These are phyloP conservation scores for Coprinopsis marcescibilis DNA, from an alignment of 768 basidiomycete genomes.

Conservation along the genomic window DNA sequence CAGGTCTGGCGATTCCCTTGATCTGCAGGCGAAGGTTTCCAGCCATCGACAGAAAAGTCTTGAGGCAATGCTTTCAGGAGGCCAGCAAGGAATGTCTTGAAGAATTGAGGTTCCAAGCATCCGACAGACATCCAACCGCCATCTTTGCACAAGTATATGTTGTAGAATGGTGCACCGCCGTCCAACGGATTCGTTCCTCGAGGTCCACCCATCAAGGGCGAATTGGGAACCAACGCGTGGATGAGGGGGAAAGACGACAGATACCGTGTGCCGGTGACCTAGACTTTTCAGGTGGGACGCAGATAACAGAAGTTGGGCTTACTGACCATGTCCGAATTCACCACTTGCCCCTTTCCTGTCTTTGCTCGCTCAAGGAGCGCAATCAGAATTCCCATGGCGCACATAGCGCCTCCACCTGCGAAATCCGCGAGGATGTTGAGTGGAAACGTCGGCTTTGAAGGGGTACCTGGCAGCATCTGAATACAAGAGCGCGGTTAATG, in stretches of 20 bases:
- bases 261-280: slow-evolving; percentile 81
- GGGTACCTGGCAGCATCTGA: slow-evolving; percentile 63
- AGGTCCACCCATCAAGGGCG: slow-evolving; percentile 32
- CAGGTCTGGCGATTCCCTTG: slow-evolving; percentile 48
- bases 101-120: slow-evolving; percentile 72
- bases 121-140: slow-evolving; percentile 73
- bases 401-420: slow-evolving; percentile 73
- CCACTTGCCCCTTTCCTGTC: slow-evolving; percentile 68
- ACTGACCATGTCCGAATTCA: slow-evolving; percentile 69
- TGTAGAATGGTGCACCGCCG: slow-evolving; percentile 76
- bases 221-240: slow-evolving; percentile 29
- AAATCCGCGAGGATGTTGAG: slow-evolving; percentile 78
- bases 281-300: not conserved
- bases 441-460: slow-evolving; percentile 63
- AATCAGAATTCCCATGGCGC: slow-evolving; percentile 66
- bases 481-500: not conserved
- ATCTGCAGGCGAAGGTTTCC: slow-evolving; percentile 45
- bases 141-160: slow-evolving; percentile 66
- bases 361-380: slow-evolving; percentile 63
- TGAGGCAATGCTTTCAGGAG: slow-evolving; percentile 47
- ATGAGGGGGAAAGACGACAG: slow-evolving; percentile 68
- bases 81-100: slow-evolving; percentile 48
- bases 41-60: slow-evolving; percentile 41
- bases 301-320: not conserved
- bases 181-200: slow-evolving; percentile 63